These are phyloP conservation scores for Gracilariopsis chorda DNA, from an alignment of 23 red algal species.

Conservation along the genomic window DNA sequence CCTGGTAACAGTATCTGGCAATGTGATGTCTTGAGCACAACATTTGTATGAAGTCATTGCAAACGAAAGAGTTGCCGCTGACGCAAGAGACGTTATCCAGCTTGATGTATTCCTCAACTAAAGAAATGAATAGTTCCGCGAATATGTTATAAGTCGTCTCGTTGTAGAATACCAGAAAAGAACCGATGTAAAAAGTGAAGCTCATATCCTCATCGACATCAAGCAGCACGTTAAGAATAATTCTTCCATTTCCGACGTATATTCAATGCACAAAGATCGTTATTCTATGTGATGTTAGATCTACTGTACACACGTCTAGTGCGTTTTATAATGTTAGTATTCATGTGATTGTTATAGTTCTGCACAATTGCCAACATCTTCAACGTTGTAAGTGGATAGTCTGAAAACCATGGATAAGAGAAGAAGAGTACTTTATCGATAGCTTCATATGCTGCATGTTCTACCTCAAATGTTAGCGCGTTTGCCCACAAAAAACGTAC, in stretches of 20 bases:
- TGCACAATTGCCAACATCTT: background rate
- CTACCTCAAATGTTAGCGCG: background rate
- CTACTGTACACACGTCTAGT: background rate
- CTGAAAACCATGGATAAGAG: background rate
- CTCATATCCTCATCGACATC: background rate
- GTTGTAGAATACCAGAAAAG: background rate
- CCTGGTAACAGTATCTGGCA: background rate
- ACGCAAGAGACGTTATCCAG: background rate
- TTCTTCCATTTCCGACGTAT: background rate
- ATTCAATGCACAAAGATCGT: background rate
- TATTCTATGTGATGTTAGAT: background rate
- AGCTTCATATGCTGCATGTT: background rate
- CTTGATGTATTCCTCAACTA: background rate
- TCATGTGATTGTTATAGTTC: background rate
- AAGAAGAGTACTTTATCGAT: background rate
- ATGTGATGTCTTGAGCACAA: background rate
- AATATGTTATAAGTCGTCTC: background rate
- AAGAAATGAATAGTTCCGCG: background rate
- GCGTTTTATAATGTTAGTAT: background rate
- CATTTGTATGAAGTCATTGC: background rate
- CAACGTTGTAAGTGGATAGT: background rate
- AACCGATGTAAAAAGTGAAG: background rate
- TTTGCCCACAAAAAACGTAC: background rate
- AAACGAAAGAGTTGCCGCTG: background rate
- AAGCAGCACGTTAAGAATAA: background rate